phyloP scores from a whole-genome alignment of 495 filamentous ascomycete genomes.

The Aspergillus nanangensis region DNA sequence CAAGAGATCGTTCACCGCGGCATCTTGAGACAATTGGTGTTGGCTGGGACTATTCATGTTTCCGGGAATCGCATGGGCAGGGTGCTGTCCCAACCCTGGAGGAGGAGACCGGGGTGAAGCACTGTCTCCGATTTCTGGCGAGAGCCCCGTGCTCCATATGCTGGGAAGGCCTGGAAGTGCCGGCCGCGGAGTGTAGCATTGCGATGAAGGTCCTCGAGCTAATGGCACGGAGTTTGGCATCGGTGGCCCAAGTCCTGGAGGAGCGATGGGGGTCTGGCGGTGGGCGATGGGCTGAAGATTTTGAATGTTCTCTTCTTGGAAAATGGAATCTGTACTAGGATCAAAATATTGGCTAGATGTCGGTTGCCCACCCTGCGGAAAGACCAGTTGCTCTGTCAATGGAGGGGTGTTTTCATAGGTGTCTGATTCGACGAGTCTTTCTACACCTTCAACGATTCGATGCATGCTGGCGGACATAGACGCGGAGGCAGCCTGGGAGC shows the following conservation, averaged over 20 bases:
- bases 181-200: constrained; percentile 32
- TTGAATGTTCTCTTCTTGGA: constrained; percentile 20
- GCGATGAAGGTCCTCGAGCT: constrained; percentile 21
- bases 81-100: constrained; percentile 28
- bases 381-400: constrained; percentile 21
- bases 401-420: constrained; percentile 40
- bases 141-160: constrained; percentile 44
- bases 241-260: constrained; percentile 35
- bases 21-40: constrained; percentile 22
- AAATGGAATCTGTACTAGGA: constrained; percentile 15
- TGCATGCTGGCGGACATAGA: constrained; percentile 50
- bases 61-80: constrained; percentile 17
- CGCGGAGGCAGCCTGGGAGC: constrained; percentile 42
- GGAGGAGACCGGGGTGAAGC: constrained; percentile 32
- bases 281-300: too few relatives aligned
- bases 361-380: constrained; percentile 20
- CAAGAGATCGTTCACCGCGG: constrained; percentile 24
- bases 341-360: constrained; percentile 24
- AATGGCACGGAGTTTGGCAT: constrained; percentile 19
- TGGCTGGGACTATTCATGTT: constrained; percentile 17
- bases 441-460: constrained; percentile 57
- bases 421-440: constrained; percentile 56
- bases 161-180: constrained; percentile 36
- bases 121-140: constrained; percentile 23
- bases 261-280: constrained; percentile 28